Base-by-base conservation (phyloP, 495 filamentous ascomycete genomes). In the Hypoxylon fuscum region DNA sequence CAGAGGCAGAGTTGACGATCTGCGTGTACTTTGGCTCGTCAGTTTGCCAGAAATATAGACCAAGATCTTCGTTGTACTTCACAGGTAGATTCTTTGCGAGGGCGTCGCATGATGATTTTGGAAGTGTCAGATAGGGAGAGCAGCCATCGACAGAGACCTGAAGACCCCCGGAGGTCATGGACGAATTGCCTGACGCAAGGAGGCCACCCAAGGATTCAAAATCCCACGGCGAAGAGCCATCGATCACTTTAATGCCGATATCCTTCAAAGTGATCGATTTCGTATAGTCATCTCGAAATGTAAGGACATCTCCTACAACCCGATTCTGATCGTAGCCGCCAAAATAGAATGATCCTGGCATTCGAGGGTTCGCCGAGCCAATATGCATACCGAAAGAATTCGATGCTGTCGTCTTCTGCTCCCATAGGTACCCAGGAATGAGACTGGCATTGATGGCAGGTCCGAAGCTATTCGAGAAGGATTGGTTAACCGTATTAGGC, bases 351-450 rank as follows among this genome's bases (percentile, higher is more conserved):
- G 77, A 82, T 1, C 76, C 80, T 5, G 71, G 51, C 53, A 81
- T 75, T 2, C 59, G 55, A 7, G 72, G 70, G 5, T 62, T 49
- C 2, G 66, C 79, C 2, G 81, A 81, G 6, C 84, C 83, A 35
- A 85, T 78, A 59, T 86, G 84, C 64, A 87, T 72, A 5, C 78
- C 76, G 49, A 75, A 84, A 7, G 81, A 83, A 40, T 79, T 79
- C 1, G 82, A 84, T 0, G 76, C 73, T 18, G 74, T 79, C 1
- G 50, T 44, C 6, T 60, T 69, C 1, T 80, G 76, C 18, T 74
- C 74, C 3, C 40, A 59, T 15, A 77, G 32, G 14, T 64, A 71
- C 21, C 74, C 69, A 1, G 74, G 64, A 4, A 69, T 46, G 15
- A 76, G 53, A 62, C 74, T 74, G 5, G 70, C 72, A 34, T 76